phyloP scores from a whole-genome alignment of 2,329 filamentous ascomycete species.

The Colletotrichum camelliae region DNA sequence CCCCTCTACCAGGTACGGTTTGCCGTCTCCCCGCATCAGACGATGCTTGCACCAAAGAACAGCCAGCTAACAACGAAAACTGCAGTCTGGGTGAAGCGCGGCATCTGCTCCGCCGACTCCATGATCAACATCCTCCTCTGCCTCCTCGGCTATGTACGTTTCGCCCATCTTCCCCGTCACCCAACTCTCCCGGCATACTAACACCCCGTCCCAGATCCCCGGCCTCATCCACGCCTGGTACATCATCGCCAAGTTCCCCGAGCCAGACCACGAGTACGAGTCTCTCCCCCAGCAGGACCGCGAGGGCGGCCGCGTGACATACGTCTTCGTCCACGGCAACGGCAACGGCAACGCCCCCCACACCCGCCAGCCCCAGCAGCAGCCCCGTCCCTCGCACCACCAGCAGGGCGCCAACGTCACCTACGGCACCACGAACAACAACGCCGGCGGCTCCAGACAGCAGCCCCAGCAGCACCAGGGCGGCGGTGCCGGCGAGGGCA shows the following conservation, averaged over 20 bases:
- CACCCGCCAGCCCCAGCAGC: conserved; percentile 34
- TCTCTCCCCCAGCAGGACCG: conserved; percentile 58
- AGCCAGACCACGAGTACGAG: conserved; percentile 74
- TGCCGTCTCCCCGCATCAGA: neutral
- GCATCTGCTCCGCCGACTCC: conserved; percentile 90
- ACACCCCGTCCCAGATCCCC: conserved; percentile 61
- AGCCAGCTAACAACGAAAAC: conserved; percentile 32
- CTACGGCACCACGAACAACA: conserved; percentile 50
- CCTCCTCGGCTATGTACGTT: conserved; percentile 67
- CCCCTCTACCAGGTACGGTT: conserved; percentile 66
- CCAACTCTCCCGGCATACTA: conserved; percentile 1
- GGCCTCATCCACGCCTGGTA: conserved; percentile 97
- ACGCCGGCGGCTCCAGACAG: conserved; percentile 28
- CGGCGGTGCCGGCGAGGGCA: conserved; percentile 44
- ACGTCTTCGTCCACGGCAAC: conserved; percentile 74
- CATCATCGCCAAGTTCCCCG: conserved; percentile 91
- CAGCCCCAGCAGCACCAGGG: conserved; percentile 25
- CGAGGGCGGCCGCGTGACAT: conserved; percentile 69
- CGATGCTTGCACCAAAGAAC: neutral
- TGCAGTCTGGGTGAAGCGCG: conserved; percentile 93
- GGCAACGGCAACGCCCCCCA: conserved; percentile 30
- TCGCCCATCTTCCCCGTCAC: conserved; percentile 37
- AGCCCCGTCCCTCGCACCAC: conserved; percentile 33
- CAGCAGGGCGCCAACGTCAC: conserved; percentile 39
- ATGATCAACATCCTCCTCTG: conserved; percentile 95